Percentiles rank a stretch among this genome's conserved stretches.
phyloP scores from a whole-genome alignment of 176 grass and related monocot species.

The Aegilops longissima region DNA sequence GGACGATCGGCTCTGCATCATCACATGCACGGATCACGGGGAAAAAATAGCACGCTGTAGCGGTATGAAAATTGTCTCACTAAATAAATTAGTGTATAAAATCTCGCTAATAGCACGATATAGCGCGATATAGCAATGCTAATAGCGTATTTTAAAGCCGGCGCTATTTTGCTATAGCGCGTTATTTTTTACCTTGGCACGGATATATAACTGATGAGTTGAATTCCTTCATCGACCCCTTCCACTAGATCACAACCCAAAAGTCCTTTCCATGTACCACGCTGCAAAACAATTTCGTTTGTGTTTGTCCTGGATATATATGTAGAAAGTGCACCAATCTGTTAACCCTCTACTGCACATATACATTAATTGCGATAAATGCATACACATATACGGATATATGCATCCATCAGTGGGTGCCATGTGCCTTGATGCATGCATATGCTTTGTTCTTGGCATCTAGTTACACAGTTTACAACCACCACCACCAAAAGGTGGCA shows the following conservation, averaged over 20 bases:
- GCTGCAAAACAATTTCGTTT: constrained; percentile 14
- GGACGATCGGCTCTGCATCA: constrained; percentile 11
- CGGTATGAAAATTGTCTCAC: no score
- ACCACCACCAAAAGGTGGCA: constrained; percentile 26
- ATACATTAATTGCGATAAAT: neutral
- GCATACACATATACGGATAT: neutral
- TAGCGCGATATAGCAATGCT: no score
- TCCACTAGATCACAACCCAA: constrained; percentile 18
- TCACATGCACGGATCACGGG: constrained; percentile 12
- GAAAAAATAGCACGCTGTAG: no score
- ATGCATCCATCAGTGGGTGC: constrained; percentile 16
- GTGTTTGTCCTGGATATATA: neutral
- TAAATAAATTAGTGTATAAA: no score
- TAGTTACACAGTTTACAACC: constrained; percentile 16
- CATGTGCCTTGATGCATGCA: constrained; percentile 33
- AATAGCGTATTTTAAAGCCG: no score
- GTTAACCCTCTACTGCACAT: neutral
- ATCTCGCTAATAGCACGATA: no score
- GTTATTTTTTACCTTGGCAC: no score
- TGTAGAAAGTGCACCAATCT: neutral
- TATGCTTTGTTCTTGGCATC: constrained; percentile 25
- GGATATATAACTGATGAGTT: constrained; percentile 1
- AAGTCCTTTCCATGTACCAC: constrained; percentile 13
- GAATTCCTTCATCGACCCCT: constrained; percentile 10
- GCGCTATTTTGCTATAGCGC: no score